phyloP scores from a whole-genome alignment of 2,329 filamentous ascomycete genomes.

The Fusarium torulosum region DNA sequence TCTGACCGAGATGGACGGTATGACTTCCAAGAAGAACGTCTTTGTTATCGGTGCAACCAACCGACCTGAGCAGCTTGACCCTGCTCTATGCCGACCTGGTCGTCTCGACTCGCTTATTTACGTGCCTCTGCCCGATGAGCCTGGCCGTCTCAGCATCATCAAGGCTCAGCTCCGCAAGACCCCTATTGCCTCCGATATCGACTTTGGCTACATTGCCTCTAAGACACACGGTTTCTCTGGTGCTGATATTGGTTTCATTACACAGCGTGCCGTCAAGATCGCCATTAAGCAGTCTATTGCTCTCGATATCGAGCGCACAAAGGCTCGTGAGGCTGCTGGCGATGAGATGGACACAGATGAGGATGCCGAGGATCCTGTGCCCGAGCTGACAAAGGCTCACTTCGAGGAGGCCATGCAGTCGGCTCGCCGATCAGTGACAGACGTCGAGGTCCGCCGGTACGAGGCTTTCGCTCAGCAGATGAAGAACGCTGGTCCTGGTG shows the following conservation, averaged over 20 bases:
- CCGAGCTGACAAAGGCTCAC: slow-evolving; percentile 93
- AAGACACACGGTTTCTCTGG: slow-evolving; percentile 99
- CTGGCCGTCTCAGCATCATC: slow-evolving; percentile 89
- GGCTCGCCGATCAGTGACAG: slow-evolving; percentile 91
- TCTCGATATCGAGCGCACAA: slow-evolving; percentile 87
- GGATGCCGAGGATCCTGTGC: slow-evolving; percentile 90
- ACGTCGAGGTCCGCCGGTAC: slow-evolving; percentile 97
- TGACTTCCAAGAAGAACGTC: slow-evolving; percentile 99
- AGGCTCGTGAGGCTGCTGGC: slow-evolving; percentile 87
- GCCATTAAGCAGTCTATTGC: slow-evolving; percentile 98
- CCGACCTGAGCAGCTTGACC: slow-evolving; percentile 97
- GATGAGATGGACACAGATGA: slow-evolving; percentile 79
- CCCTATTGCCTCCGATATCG: slow-evolving; percentile 86
- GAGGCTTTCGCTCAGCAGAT: slow-evolving; percentile 99
- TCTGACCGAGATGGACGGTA: slow-evolving; percentile 98
- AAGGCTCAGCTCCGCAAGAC: slow-evolving; percentile 98
- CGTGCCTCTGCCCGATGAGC: slow-evolving; percentile 94
- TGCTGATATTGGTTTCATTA: slow-evolving; percentile 99
- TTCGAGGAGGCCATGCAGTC: slow-evolving; percentile 99
- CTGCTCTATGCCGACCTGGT: slow-evolving; percentile 96
- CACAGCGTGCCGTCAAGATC: slow-evolving; percentile 98
- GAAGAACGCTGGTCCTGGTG: slow-evolving; percentile 96
- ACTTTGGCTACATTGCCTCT: slow-evolving; percentile 90
- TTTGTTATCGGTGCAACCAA: slow-evolving; percentile 99
- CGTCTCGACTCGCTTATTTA: slow-evolving; percentile 99